Percentiles rank a stretch among this genome's conserved stretches.
Conservation (phyloP, 2,329 filamentous ascomycete genomes). For the Lithohypha guttulata region DNA sequence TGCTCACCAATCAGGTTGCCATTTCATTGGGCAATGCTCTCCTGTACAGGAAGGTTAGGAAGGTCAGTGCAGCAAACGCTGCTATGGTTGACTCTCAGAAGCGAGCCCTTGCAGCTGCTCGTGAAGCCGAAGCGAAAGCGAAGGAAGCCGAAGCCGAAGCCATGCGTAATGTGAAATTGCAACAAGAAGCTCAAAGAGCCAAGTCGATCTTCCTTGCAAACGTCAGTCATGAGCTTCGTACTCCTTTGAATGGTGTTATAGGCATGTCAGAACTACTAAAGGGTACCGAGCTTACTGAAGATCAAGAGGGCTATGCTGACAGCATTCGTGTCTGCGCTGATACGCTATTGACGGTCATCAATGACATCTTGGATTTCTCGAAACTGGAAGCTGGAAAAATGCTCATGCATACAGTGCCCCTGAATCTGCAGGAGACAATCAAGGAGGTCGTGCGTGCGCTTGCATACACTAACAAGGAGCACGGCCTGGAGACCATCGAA, state of each 20-base stretch:
- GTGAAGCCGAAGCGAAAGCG: conserved; percentile 53
- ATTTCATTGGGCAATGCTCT: conserved; percentile 56
- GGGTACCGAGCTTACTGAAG: conserved; percentile 30
- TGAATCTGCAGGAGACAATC: conserved; percentile 61
- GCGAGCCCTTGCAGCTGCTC: conserved; percentile 49
- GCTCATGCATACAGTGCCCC: conserved; percentile 66
- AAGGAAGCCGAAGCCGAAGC: conserved; percentile 46
- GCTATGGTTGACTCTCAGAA: conserved; percentile 58
- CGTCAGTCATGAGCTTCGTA: conserved; percentile 35
- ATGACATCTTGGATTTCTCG: conserved; percentile 38
- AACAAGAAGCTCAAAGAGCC: conserved; percentile 53
- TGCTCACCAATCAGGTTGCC: conserved; percentile 54
- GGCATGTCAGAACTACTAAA: conserved; percentile 34
- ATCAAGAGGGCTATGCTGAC: conserved; percentile 32
- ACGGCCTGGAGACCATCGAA: conserved; percentile 49
- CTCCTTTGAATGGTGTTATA: conserved; percentile 34
- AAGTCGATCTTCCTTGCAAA: conserved; percentile 38
- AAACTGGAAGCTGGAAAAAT: conserved; percentile 46
- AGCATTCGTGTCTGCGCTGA: conserved; percentile 34
- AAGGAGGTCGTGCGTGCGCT: conserved; percentile 53
- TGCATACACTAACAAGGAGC: conserved; percentile 52
- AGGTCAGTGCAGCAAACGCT: conserved; percentile 51
- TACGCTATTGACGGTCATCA: conserved; percentile 35
- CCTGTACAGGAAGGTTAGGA: conserved; percentile 50
- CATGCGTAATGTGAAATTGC: conserved; percentile 53